Conservation (phyloP, 2,329 filamentous ascomycete genomes). For the Hypoxylon sp. region DNA sequence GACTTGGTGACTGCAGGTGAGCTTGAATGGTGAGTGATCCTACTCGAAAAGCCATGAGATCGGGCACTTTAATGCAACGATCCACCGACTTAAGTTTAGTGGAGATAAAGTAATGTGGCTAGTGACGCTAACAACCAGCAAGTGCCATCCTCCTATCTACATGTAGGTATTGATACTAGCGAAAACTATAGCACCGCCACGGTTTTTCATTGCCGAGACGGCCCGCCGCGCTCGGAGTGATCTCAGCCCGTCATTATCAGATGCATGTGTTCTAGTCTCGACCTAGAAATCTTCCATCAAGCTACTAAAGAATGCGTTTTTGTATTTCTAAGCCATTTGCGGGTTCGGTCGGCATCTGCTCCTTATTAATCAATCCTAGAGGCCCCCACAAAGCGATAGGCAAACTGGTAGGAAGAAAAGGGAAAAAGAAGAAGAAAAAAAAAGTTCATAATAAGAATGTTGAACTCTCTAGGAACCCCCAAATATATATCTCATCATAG, state of each 20-base stretch:
- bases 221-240: constrained; percentile 42
- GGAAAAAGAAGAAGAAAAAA: constrained; percentile 31
- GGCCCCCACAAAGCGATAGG: constrained; percentile 35
- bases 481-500: constrained; percentile 33
- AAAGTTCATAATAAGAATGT: constrained; percentile 28
- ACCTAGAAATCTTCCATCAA: constrained; percentile 28
- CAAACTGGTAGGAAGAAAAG: constrained; percentile 26
- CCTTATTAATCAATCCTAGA: constrained; percentile 41
- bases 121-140: not conserved
- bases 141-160: too few relatives aligned
- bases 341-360: constrained; percentile 45
- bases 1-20: not conserved
- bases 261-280: constrained; percentile 13
- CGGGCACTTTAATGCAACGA: not conserved
- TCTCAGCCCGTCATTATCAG: constrained; percentile 21
- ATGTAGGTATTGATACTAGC: not conserved
- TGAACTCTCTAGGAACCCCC: constrained; percentile 3
- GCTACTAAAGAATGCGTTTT: constrained; percentile 39
- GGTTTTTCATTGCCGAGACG: constrained; percentile 43
- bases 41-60: not conserved
- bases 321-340: constrained; percentile 55
- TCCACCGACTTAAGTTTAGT: not conserved
- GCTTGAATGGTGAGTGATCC: too few relatives aligned
- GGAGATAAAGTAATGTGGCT: constrained; percentile 16
- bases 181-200: constrained; percentile 16